These are phyloP conservation scores for Escovopsis weberi DNA, from an alignment of 2,329 filamentous ascomycete species.

Conservation along the genomic window DNA sequence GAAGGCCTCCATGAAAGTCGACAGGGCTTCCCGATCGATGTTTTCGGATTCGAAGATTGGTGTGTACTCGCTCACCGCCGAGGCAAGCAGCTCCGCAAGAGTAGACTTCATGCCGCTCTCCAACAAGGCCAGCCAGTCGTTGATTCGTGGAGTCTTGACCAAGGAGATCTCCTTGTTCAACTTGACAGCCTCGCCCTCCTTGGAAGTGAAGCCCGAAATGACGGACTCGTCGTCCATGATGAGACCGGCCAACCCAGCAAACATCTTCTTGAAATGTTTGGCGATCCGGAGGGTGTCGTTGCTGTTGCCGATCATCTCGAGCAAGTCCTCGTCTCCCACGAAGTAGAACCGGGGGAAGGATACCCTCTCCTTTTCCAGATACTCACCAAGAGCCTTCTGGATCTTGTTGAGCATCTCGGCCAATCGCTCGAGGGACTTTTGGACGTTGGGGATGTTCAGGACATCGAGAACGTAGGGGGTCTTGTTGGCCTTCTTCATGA, in stretches of 20 bases:
- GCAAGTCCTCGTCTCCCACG: conserved; percentile 91
- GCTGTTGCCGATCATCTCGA: conserved; percentile 99
- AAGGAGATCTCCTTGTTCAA: conserved; percentile 87
- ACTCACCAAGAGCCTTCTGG: conserved; percentile 95
- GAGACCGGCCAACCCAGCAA: conserved; percentile 84
- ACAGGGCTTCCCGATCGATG: conserved; percentile 57
- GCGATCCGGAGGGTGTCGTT: conserved; percentile 92
- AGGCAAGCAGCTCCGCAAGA: conserved; percentile 75
- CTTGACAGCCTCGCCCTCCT: conserved; percentile 79
- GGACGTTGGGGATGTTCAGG: conserved; percentile 85
- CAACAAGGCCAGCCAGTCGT: conserved; percentile 92
- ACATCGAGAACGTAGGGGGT: conserved; percentile 93
- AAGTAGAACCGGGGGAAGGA: conserved; percentile 99
- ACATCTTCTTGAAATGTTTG: conserved; percentile 99
- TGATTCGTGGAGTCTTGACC: conserved; percentile 88
- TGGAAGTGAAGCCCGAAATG: conserved; percentile 87
- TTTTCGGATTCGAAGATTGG: conserved; percentile 58
- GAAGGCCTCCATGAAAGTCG: conserved; percentile 67
- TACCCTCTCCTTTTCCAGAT: conserved; percentile 91
- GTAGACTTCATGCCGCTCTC: conserved; percentile 91
- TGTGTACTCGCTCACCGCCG: conserved; percentile 72
- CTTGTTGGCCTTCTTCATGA: conserved; percentile 99
- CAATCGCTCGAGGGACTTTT: conserved; percentile 87
- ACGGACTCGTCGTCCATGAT: conserved; percentile 80
- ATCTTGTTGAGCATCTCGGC: conserved; percentile 98